These are phyloP conservation scores for Lagerstroemia speciosa DNA, from an alignment of 345 rosid species.

Conservation along the genomic window DNA sequence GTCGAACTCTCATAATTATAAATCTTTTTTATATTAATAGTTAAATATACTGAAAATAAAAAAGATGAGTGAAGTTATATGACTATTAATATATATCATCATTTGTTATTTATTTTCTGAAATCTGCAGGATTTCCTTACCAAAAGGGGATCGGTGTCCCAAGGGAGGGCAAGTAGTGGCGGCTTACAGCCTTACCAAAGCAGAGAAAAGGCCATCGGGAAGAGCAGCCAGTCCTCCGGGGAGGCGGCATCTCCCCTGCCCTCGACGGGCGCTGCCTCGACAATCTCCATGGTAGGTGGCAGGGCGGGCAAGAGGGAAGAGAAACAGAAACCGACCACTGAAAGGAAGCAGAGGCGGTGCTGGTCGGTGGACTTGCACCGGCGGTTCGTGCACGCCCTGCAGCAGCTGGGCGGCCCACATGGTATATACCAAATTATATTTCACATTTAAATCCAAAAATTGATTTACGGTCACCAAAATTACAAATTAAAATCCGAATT, in stretches of 20 bases:
- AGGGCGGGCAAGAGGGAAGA: not conserved
- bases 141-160: not conserved
- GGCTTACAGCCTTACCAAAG: not conserved
- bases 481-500: not conserved
- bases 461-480: too few species aligned
- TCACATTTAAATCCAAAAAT: too few species aligned
- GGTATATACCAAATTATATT: not conserved
- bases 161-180: not conserved
- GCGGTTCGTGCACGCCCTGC: slow-evolving; percentile 14
- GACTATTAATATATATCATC: not conserved
- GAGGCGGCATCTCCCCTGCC: not conserved
- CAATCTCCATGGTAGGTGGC: slow-evolving; percentile 5
- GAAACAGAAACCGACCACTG: not conserved
- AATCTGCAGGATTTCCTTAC: not conserved
- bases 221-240: not conserved
- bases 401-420: slow-evolving; percentile 18
- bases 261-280: not conserved
- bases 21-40: too few species aligned
- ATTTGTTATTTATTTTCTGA: not conserved
- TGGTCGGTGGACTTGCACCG: slow-evolving; percentile 22
- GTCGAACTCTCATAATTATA: too few species aligned
- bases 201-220: not conserved
- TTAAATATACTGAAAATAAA: too few species aligned
- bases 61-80: too few species aligned
- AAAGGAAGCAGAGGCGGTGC: slow-evolving; percentile 19